These are phyloP conservation scores for Colletotrichum filicis DNA, from an alignment of 2,329 filamentous ascomycete genomes.

Conservation along the genomic window DNA sequence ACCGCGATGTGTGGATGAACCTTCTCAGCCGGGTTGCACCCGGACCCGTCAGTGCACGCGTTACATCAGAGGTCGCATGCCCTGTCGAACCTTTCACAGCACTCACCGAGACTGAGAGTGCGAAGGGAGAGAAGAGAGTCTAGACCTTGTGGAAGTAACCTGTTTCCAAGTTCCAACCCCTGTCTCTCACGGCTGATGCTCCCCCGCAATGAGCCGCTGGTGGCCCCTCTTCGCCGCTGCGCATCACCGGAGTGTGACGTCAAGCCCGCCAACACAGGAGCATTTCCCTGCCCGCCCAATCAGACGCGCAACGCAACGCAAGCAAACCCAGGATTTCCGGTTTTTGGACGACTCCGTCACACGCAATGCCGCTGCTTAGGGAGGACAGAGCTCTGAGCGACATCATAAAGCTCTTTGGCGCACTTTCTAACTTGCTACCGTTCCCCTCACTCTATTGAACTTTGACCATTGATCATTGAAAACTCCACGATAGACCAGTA, in stretches of 20 bases:
- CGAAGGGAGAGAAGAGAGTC: neutral
- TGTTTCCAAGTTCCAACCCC: slow-evolving; percentile 30
- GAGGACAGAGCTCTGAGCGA: slow-evolving; percentile 29
- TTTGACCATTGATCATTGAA: neutral
- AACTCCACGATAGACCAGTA: neutral
- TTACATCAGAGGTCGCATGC: slow-evolving; percentile 29
- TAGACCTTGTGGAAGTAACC: slow-evolving; percentile 27
- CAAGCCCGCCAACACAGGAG: slow-evolving; percentile 15
- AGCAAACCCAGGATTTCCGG: slow-evolving; percentile 19
- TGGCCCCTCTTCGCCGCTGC: slow-evolving; percentile 8
- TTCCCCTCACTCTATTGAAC: neutral
- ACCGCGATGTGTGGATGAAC: neutral
- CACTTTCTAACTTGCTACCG: neutral
- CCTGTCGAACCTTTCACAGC: neutral
- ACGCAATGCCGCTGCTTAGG: neutral
- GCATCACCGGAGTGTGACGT: slow-evolving; percentile 29
- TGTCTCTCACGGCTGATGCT: neutral
- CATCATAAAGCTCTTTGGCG: slow-evolving; percentile 23
- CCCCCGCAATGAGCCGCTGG: slow-evolving; percentile 21
- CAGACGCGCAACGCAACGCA: neutral
- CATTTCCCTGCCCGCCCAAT: slow-evolving; percentile 17
- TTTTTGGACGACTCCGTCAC: slow-evolving; percentile 31
- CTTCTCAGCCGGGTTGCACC: slow-evolving; percentile 12
- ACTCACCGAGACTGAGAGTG: neutral
- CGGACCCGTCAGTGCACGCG: slow-evolving; percentile 26